Base-by-base conservation (phyloP, 352 stramenopile species). In the Pythium guiyangense region DNA sequence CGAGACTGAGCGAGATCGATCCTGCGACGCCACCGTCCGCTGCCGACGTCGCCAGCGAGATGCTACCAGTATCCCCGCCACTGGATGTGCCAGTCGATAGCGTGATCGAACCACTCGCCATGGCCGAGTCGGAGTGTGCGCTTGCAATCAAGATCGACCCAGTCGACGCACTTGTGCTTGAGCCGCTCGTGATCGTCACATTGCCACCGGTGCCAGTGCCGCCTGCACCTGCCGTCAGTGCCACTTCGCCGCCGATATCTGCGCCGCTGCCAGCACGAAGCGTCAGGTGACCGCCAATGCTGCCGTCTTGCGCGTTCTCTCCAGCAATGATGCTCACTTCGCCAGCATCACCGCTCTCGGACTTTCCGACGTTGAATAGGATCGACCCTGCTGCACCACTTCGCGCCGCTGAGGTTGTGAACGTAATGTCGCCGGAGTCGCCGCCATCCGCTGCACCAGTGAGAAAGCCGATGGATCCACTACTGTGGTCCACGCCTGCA, bases 11-110 rank as follows among this genome's bases (percentile, higher is more conserved):
- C 14, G 52, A 64, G n/a, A 80, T 66, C 15, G 52, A 53, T 8
- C 71, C 71, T 22, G 66, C 67, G 37, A 66, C 53, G 10, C 71
- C 71, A 44, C 59, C 63, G 49, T 66, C 35, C 6, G 66, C 68
- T 20, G 44, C 39, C 4, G 66, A 69, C 9, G 71, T 77, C 20
- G 48, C 25, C 12, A 79, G 11, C 4, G 57, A 61, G 39, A 79
- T 68, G 49, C 39, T 69, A 46, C 71, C 71, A 18, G 67, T 73
- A 27, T 67, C 54, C 1, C 64, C 67, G 4, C 67, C 64, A 17
- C 54, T 49, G 6, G 67, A 74, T 4, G 46, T 67, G 4, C 67
- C 67, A 5, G 64, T 74, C 37, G 64, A 70, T 22, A 74, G 11
- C 0, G 45, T 67, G 22, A 74, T 67, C 8, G 64, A 64, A 9